Evolutionary conservation across 495 filamentous ascomycete species (phyloP).

Genomic region (Melanomma pulvis-pyrius): DNA sequence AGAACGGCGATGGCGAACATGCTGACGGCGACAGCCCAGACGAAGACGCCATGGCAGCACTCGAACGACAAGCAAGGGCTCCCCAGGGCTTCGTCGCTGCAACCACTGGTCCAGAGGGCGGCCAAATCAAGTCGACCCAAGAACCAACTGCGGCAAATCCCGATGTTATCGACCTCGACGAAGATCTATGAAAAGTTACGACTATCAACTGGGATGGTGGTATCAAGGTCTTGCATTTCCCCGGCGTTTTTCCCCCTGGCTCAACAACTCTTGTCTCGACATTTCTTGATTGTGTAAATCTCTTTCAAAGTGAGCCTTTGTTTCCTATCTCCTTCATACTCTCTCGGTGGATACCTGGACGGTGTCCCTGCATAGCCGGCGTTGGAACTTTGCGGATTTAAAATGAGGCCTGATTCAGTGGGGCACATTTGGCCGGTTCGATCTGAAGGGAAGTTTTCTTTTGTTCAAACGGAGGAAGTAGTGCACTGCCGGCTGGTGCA

Average conservation of each 20-base stretch:
- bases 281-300: slow-evolving; percentile 13
- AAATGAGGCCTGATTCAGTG: background rate
- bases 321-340: slow-evolving; percentile 4
- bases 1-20: slow-evolving; percentile 51
- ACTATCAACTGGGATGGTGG: background rate
- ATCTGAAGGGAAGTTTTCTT: background rate
- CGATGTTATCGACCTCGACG: slow-evolving; percentile 87
- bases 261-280: slow-evolving; percentile 8
- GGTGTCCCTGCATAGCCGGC: background rate
- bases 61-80: slow-evolving; percentile 86
- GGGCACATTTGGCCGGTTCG: background rate
- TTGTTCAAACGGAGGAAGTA: background rate
- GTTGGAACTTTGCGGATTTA: background rate
- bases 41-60: slow-evolving; percentile 79
- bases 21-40: slow-evolving; percentile 36
- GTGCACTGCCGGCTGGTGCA: background rate
- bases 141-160: slow-evolving; percentile 68
- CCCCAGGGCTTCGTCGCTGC: slow-evolving; percentile 92
- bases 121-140: slow-evolving; percentile 55
- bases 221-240: slow-evolving; percentile 17
- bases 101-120: slow-evolving; percentile 76
- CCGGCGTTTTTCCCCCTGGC: slow-evolving; percentile 15
- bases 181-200: slow-evolving; percentile 35
- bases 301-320: background rate
- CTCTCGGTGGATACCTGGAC: slow-evolving; percentile 8